These are phyloP conservation scores for Beverwykella pulmonaria DNA, from an alignment of 495 filamentous ascomycete species.

Conservation along the genomic window DNA sequence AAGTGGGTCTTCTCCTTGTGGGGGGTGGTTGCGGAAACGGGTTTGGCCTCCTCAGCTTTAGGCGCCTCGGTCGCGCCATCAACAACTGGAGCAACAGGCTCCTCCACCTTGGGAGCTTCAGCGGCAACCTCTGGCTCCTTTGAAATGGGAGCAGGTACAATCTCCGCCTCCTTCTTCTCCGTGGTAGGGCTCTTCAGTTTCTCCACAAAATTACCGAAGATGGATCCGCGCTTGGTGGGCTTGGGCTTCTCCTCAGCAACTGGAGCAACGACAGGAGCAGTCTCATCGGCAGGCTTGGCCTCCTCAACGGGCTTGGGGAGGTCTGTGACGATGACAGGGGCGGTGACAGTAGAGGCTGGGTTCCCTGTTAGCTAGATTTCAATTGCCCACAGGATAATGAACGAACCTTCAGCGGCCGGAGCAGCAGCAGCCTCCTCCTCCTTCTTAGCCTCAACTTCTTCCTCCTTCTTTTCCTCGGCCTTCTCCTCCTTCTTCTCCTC, in stretches of 20 bases:
- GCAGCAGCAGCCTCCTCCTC: slow-evolving; percentile 37
- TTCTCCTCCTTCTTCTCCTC: slow-evolving; percentile 54
- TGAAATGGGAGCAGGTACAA: slow-evolving; percentile 41
- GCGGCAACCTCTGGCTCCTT: slow-evolving; percentile 39
- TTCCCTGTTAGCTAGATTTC: background rate
- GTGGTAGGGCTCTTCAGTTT: slow-evolving; percentile 44
- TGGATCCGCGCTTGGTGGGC: slow-evolving; percentile 46
- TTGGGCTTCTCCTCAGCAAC: slow-evolving; percentile 40
- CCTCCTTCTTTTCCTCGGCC: slow-evolving; percentile 51
- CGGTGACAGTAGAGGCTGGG: slow-evolving; percentile 22
- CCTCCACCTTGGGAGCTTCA: slow-evolving; percentile 40
- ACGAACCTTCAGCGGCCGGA: slow-evolving; percentile 40
- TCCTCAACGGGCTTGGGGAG: slow-evolving; percentile 43
- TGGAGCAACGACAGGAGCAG: slow-evolving; percentile 40
- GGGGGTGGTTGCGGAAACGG: slow-evolving; percentile 27
- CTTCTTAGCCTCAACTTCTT: slow-evolving; percentile 55
- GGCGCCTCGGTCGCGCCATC: slow-evolving; percentile 32
- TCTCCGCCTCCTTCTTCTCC: slow-evolving; percentile 48
- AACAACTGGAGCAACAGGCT: slow-evolving; percentile 18
- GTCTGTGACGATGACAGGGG: slow-evolving; percentile 41
- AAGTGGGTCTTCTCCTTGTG: slow-evolving; percentile 33
- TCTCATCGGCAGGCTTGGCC: slow-evolving; percentile 33
- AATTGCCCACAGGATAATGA: slow-evolving; percentile 16
- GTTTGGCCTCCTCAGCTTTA: slow-evolving; percentile 43
- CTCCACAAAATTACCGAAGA: slow-evolving; percentile 47